Evolutionary conservation across 1,284 basidiomycete species (phyloP).

Genomic region (Afroboletus lepidellus): DNA sequence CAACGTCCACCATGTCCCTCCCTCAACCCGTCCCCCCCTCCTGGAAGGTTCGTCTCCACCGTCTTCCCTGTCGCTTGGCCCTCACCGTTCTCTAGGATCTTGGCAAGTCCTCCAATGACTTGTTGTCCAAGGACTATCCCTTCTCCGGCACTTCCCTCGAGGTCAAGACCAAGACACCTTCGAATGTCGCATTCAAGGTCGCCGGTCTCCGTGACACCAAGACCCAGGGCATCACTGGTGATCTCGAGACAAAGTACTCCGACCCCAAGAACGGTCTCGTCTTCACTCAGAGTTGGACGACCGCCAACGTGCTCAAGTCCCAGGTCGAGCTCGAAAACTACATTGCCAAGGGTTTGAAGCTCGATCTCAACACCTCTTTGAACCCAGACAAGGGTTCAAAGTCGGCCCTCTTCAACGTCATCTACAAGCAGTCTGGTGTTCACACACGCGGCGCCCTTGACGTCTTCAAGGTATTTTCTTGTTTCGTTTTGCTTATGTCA

Average conservation of each 20-base stretch:
- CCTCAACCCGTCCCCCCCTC: constrained; percentile 90
- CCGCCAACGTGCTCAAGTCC: constrained; percentile 87
- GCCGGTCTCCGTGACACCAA: constrained; percentile 76
- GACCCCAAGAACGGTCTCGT: constrained; percentile 88
- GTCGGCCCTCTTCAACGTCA: constrained; percentile 78
- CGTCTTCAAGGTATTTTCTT: constrained; percentile 81
- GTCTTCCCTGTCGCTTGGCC: accelerated
- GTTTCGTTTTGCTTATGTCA: neutral
- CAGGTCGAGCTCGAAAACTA: constrained; percentile 97
- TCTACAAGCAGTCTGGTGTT: constrained; percentile 96
- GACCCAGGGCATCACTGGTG: constrained; percentile 71
- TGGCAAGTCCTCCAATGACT: constrained; percentile 96
- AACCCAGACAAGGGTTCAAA: constrained; percentile 85
- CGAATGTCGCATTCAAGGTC: constrained; percentile 87
- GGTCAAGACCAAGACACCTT: constrained; percentile 95
- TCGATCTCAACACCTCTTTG: constrained; percentile 86
- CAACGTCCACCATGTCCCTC: constrained; percentile 61
- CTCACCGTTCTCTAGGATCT: constrained; percentile 62
- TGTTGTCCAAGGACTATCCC: constrained; percentile 92
- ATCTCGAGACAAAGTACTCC: constrained; percentile 89
- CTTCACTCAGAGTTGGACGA: constrained; percentile 94
- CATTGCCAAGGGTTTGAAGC: constrained; percentile 96
- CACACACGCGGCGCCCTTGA: constrained; percentile 93
- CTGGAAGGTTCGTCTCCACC: constrained; percentile 69
- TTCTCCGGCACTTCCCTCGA: constrained; percentile 80